These are phyloP conservation scores for Saposhnikovia divaricata DNA, from an alignment of 129 eudicot genomes.

Conservation along the genomic window DNA sequence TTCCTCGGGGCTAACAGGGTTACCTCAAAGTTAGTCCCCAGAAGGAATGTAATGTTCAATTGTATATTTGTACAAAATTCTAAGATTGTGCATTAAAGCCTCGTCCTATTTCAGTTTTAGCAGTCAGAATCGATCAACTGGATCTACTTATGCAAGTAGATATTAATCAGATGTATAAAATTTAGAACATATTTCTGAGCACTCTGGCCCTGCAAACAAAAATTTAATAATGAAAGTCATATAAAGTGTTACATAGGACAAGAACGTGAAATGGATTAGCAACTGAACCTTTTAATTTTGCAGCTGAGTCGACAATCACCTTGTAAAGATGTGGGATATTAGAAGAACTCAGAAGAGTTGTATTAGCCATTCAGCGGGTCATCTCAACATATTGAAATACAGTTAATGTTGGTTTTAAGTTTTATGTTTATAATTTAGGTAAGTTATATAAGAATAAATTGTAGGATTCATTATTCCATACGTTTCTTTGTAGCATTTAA, in stretches of 20 bases:
- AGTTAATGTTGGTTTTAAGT: background rate
- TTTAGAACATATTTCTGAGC: background rate
- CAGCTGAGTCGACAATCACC: constrained; percentile 10
- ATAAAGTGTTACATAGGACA: background rate
- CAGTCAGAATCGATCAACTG: constrained; percentile 1
- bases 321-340: background rate
- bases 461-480: background rate
- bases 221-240: background rate
- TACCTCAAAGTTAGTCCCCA: background rate
- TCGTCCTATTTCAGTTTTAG: background rate
- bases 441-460: background rate
- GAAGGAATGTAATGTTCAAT: constrained; percentile 13
- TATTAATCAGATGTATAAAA: background rate
- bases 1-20: background rate
- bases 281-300: background rate
- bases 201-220: background rate
- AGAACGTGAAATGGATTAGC: background rate
- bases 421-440: background rate
- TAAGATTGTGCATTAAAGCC: background rate
- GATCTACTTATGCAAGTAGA: background rate
- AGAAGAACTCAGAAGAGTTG: background rate
- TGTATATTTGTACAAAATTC: constrained; percentile 9
- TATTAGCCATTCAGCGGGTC: background rate
- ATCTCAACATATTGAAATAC: background rate
- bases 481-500: background rate